Base-by-base conservation (phyloP, 805 yeast genomes). In the Yamadazyma ubonensis region DNA sequence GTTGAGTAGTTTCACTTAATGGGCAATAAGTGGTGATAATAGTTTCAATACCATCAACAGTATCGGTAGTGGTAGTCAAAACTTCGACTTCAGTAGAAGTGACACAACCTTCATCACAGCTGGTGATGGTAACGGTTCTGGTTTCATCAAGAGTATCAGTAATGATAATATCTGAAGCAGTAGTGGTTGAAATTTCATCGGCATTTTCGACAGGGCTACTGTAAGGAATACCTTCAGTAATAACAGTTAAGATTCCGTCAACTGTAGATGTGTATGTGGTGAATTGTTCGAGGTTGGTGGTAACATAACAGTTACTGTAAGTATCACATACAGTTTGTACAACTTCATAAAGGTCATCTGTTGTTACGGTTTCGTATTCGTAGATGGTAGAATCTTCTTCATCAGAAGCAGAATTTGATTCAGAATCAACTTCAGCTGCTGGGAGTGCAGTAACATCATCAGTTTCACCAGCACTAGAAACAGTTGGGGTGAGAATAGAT, bases 11-110 rank as follows among this genome's bases (percentile, higher is more conserved):
- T 11, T 30, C 34, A 16, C 37, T 32, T 22, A 44, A 38, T 34
- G 51, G 51, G 48, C 68, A 61, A 57, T 57, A 62, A 18, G 75
- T 67, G 42, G 75, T 65, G 56, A 58, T 55, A 27, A 62, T 57
- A 17, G 71, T 65, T 35, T 46, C 57, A 16, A 53, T 52, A 20
- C 66, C 73, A 39, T 58, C 48, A 20, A 58, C 56, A 28, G 65
- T 58, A 27, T 61, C 47, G 30, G 72, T 65, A 39, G 60, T 45
- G 23, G 58, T 50, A 17, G 57, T 48, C 11, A 51, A 43, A 4
- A 53, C 53, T 17, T 53, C 50, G 14, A 55, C 51, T 12, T 38
- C 52, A 16, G 45, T 41, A 20, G 47, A 30, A 23, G 45, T 42
- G 28, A 40, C 17, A 31, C 51, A 44, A 22, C 19, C 43, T 8